Evolutionary conservation across 2,329 filamentous ascomycete species (phyloP), one percentile per base, ranked within the genome.

Genomic region (Capronia epimyces): DNA sequence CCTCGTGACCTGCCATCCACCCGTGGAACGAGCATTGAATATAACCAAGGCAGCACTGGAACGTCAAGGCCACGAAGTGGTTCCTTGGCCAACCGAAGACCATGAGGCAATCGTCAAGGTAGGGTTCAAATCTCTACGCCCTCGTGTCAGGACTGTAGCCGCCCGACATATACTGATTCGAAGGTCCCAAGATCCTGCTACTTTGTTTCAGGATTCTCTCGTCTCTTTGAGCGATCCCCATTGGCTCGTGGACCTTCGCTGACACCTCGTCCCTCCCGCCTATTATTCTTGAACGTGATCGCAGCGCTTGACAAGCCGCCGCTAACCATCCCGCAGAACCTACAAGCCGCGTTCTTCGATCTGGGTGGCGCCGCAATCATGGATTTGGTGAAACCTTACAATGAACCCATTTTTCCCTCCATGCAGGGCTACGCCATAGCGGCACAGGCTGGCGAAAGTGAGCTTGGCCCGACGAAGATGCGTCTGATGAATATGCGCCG

Each of bases 1-100:
- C 3, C 60, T 65, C 8, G 62, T 67, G 12, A 64, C 59, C 21
- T 65, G 67, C 13, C 66, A 71, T 25, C 70, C 69, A 1, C 69
- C 69, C 1, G 63, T 71, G 22, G 58, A 63, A 43, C 61, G 69
- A 10, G 68, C 64, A 27, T 52, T 70, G n/a, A 60, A 57, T 13
- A 62, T 64, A 29, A 66, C 65, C 3, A 63, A 62, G 42, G 59
- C 59, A 37, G 64, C 65, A 1, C 60, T 70, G 4, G 63, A 64
- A 53, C 63, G 60, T 37, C 63, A 66, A 13, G 68, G 68, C 13
- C 69, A 71, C 52, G 66, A 67, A 53, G 64, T 69, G 15, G 63
- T 70, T 43, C 48, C 46, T 16, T 64, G 63, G 63, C 52, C 61
- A 25, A 63, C 67, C 3, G 54, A 60, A 7, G 57, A 65, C 20